Evolutionary conservation across 1,284 basidiomycete species (phyloP).

Genomic region (Ustilago vetiveriae): DNA sequence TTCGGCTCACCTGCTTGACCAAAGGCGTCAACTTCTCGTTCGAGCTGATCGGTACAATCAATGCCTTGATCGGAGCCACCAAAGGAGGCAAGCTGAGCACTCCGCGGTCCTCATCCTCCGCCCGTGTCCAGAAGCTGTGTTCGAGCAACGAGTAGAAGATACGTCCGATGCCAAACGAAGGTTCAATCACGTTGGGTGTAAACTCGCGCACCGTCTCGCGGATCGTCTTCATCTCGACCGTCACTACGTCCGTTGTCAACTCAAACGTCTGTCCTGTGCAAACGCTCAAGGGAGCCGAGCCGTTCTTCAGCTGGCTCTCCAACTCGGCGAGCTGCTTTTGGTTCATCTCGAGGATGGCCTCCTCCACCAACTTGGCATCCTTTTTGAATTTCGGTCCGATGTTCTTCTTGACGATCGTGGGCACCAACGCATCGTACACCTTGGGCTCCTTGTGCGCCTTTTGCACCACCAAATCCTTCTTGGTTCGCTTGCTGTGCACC

Average conservation of each 20-base stretch:
- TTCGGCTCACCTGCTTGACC: slow-evolving; percentile 84
- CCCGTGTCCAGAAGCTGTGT: slow-evolving; percentile 94
- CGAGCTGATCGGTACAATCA: slow-evolving; percentile 93
- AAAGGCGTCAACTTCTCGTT: slow-evolving; percentile 86
- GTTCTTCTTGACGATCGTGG: slow-evolving; percentile 85
- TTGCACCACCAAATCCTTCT: slow-evolving; percentile 78
- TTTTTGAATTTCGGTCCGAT: slow-evolving; percentile 90
- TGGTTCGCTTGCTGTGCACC: slow-evolving; percentile 71
- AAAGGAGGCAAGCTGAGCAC: slow-evolving; percentile 87
- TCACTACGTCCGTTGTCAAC: slow-evolving; percentile 79
- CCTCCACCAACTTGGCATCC: slow-evolving; percentile 79
- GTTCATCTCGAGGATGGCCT: slow-evolving; percentile 76
- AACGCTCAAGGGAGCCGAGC: slow-evolving; percentile 70
- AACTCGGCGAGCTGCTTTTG: slow-evolving; percentile 77
- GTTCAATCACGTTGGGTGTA: slow-evolving; percentile 97
- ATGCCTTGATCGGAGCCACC: slow-evolving; percentile 94
- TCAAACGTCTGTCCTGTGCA: slow-evolving; percentile 74
- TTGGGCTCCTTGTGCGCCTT: slow-evolving; percentile 84
- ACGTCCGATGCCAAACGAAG: slow-evolving; percentile 96
- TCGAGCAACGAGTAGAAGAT: slow-evolving; percentile 94
- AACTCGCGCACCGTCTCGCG: slow-evolving; percentile 94
- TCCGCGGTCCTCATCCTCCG: slow-evolving; percentile 72
- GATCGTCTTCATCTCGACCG: slow-evolving; percentile 84
- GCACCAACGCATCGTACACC: slow-evolving; percentile 77
- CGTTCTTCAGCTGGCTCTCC: slow-evolving; percentile 76